A percentile compares a stretch with the other conserved stretches of the same genome.
Evolutionary conservation across 768 basidiomycete species (phyloP).

Genomic region (Auricularia sp.): DNA sequence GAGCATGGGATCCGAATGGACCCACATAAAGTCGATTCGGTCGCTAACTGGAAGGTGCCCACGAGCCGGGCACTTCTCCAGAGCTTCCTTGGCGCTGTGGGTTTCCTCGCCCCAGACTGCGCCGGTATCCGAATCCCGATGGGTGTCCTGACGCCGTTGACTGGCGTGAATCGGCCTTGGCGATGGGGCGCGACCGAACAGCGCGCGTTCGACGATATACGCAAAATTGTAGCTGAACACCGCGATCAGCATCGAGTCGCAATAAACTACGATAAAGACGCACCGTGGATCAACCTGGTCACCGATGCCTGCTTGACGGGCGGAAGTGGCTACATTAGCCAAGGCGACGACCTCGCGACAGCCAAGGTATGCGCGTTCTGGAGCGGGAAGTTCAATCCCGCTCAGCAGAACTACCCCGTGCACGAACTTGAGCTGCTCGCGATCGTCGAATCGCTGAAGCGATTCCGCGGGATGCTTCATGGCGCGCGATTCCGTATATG

Average conservation of each 20-base stretch:
- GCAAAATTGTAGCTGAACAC: constrained; percentile 7
- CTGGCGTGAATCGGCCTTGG: constrained; percentile 10
- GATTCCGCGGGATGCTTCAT: constrained; percentile 22
- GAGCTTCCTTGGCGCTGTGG: constrained; percentile 14
- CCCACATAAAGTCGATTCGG: constrained; percentile 14
- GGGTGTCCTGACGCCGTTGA: constrained; percentile 7
- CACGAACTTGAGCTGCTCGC: constrained; percentile 32
- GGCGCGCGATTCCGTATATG: constrained; percentile 21
- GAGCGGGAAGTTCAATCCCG: constrained; percentile 26
- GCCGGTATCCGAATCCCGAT: constrained; percentile 11
- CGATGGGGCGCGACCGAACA: constrained; percentile 12
- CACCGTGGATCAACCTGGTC: constrained; percentile 6
- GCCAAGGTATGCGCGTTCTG: constrained; percentile 24
- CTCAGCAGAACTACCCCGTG: constrained; percentile 34
- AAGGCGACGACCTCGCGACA: constrained; percentile 17
- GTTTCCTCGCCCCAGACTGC: constrained; percentile 14
- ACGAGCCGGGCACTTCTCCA: constrained; percentile 9
- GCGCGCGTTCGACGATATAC: constrained; percentile 11
- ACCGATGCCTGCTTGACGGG: constrained; percentile 11
- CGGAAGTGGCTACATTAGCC: constrained; percentile 15
- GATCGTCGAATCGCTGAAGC: constrained; percentile 28
- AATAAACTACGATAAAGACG: neutral
- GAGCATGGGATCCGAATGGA: constrained; percentile 18
- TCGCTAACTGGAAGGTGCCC: constrained; percentile 16
- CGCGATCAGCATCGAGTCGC: neutral